phyloP scores from a whole-genome alignment of 2,329 filamentous ascomycete species.

The Hypoxylon sp. region DNA sequence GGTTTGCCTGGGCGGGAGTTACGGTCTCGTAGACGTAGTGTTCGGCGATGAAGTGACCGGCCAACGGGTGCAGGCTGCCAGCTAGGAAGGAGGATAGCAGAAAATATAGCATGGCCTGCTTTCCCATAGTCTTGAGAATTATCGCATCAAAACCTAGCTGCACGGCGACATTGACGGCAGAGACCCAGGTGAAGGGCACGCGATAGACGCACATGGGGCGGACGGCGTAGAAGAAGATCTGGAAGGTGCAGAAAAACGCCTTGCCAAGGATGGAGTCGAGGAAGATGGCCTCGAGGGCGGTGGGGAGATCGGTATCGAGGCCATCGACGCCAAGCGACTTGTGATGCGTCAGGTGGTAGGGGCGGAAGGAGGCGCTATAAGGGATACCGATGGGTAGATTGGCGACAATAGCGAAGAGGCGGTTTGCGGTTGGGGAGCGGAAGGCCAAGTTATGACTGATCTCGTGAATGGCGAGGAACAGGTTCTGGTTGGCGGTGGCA shows the following conservation, averaged over 20 bases:
- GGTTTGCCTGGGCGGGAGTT: constrained; percentile 67
- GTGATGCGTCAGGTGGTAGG: constrained; percentile 98
- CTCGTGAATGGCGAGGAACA: constrained; percentile 98
- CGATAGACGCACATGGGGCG: constrained; percentile 95
- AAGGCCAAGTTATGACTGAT: constrained; percentile 99
- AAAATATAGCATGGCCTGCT: constrained; percentile 82
- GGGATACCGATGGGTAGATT: constrained; percentile 96
- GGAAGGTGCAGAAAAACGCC: constrained; percentile 98
- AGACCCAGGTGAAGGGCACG: constrained; percentile 87
- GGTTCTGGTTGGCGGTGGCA: constrained; percentile 96
- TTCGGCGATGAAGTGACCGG: constrained; percentile 98
- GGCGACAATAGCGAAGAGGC: constrained; percentile 90
- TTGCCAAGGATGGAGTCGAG: constrained; percentile 96
- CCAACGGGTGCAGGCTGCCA: constrained; percentile 92
- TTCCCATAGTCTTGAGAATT: constrained; percentile 73
- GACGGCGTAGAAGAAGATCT: constrained; percentile 98
- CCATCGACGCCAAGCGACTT: constrained; percentile 98
- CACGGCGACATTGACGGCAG: constrained; percentile 82
- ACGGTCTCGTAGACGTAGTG: constrained; percentile 86
- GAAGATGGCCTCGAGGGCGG: constrained; percentile 89
- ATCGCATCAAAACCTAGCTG: constrained; percentile 84
- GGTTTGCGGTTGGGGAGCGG: constrained; percentile 82
- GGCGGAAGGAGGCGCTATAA: constrained; percentile 95
- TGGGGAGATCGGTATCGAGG: constrained; percentile 95
- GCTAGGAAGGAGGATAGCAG: constrained; percentile 93